Conservation (phyloP, 768 basidiomycete genomes). For the Pluteus cervinus region DNA sequence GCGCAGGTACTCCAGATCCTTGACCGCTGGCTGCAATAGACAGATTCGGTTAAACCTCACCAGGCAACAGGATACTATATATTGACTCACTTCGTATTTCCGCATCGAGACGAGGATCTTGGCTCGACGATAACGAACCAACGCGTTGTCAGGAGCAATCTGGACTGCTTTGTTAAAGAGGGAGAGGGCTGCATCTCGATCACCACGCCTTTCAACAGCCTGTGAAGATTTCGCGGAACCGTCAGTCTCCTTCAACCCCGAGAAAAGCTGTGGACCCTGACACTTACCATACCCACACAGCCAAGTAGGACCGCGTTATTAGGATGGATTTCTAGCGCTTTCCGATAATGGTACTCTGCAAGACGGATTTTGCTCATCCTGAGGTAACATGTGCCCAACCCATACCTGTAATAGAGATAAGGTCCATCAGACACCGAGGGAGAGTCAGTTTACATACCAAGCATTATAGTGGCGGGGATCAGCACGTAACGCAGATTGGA, state of each 20-base stretch:
- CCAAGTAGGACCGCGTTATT: conserved; percentile 93
- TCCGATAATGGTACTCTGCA: conserved; percentile 95
- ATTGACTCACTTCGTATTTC: conserved; percentile 68
- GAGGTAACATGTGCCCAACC: conserved; percentile 95
- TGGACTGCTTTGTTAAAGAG: conserved; percentile 78
- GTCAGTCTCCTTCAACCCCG: conserved; percentile 16
- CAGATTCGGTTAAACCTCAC: conserved; percentile 3
- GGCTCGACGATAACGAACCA: conserved; percentile 91
- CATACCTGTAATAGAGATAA: conserved; percentile 69
- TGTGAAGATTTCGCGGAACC: conserved; percentile 32
- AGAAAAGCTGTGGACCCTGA: conserved; percentile 13
- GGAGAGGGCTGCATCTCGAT: conserved; percentile 67
- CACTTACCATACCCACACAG: conserved; percentile 91
- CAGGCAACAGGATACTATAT: conserved; percentile 8
- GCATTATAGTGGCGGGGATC: conserved; percentile 97
- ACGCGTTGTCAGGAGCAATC: conserved; percentile 81
- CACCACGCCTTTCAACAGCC: conserved; percentile 85
- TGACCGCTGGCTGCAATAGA: conserved; percentile 61
- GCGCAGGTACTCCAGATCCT: conserved; percentile 75
- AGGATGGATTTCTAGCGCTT: conserved; percentile 88
- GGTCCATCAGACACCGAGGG: conserved; percentile 2
- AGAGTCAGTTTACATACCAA: conserved; percentile 57
- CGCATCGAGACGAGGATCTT: conserved; percentile 84
- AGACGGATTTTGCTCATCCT: conserved; percentile 88
- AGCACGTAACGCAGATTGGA: conserved; percentile 85